Conservation (phyloP, 2,329 filamentous ascomycete species). For the Trichoderma asperellum region DNA sequence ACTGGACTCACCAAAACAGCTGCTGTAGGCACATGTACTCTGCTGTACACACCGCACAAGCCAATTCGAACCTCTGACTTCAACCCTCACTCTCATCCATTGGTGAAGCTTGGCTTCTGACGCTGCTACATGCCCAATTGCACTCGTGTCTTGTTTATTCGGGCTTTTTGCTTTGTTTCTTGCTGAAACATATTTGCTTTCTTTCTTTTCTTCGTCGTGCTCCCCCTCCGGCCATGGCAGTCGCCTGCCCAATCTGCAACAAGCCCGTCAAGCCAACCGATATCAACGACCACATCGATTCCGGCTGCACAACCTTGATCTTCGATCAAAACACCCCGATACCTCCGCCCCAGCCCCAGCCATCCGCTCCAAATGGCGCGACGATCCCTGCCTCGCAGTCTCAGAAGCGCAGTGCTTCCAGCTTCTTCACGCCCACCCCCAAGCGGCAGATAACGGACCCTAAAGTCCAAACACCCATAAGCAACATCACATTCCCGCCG, state of each 20-base stretch:
- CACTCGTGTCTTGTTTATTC: neutral
- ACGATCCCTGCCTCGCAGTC: constrained; percentile 42
- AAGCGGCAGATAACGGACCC: constrained; percentile 51
- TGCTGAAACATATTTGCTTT: neutral
- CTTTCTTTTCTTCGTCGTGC: neutral
- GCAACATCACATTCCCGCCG: constrained; percentile 41
- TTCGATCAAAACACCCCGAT: constrained; percentile 50
- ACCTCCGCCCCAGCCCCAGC: constrained; percentile 40
- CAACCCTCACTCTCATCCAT: neutral
- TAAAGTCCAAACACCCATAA: constrained; percentile 41
- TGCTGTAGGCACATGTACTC: neutral
- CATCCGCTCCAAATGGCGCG: constrained; percentile 35
- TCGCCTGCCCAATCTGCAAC: constrained; percentile 82
- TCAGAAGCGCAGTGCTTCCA: constrained; percentile 60
- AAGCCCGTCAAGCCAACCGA: constrained; percentile 70
- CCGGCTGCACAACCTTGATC: constrained; percentile 71
- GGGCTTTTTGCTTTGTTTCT: neutral
- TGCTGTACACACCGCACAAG: constrained; percentile 5
- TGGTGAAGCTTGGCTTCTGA: neutral
- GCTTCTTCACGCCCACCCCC: constrained; percentile 64
- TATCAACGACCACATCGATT: constrained; percentile 93
- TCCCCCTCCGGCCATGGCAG: constrained; percentile 28
- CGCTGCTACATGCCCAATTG: neutral
- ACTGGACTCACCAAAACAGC: neutral
- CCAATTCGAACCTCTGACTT: neutral